Conservation (phyloP, 352 stramenopile species). For the Phytophthora hybrid region DNA sequence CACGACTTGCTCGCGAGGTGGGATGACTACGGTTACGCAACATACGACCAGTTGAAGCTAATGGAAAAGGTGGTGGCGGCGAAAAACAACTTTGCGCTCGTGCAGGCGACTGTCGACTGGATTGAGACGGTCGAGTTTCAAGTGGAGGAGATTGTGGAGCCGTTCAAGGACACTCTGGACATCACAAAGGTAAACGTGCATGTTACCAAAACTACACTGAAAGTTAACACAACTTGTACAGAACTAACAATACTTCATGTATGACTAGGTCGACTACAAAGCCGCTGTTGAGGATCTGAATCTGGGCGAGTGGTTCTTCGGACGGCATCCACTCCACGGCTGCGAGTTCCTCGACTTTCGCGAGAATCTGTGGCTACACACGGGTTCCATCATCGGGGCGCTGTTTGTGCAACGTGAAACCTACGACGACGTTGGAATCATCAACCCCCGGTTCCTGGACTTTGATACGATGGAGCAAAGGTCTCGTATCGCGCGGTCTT, state of each 20-base stretch:
- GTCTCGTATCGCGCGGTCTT: not conserved
- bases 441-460: slow-evolving; percentile 11
- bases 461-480: slow-evolving; percentile 15
- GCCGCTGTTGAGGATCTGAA: slow-evolving; percentile 3
- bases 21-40: slow-evolving; percentile 13
- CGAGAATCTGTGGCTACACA: slow-evolving; percentile 16
- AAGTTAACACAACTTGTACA: slow-evolving; percentile 1
- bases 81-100: slow-evolving; percentile 17
- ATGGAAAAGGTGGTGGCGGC: not conserved
- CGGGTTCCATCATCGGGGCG: slow-evolving; percentile 11
- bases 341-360: slow-evolving; percentile 16
- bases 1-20: slow-evolving; percentile 3
- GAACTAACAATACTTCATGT: slow-evolving; percentile 4
- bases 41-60: slow-evolving; percentile 21
- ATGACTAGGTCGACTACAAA: slow-evolving; percentile 7
- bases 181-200: slow-evolving; percentile 7
- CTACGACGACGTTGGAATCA: slow-evolving; percentile 3
- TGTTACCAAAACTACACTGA: slow-evolving; percentile 1
- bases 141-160: not conserved
- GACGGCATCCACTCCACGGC: slow-evolving; percentile 4
- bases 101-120: slow-evolving; percentile 16
- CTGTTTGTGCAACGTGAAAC: slow-evolving; percentile 6
- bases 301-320: slow-evolving; percentile 1
- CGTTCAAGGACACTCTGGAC: slow-evolving; percentile 12
- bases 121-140: slow-evolving; percentile 18